phyloP scores from a whole-genome alignment of 1,284 basidiomycete species.

The Cryptococcus hybrid region DNA sequence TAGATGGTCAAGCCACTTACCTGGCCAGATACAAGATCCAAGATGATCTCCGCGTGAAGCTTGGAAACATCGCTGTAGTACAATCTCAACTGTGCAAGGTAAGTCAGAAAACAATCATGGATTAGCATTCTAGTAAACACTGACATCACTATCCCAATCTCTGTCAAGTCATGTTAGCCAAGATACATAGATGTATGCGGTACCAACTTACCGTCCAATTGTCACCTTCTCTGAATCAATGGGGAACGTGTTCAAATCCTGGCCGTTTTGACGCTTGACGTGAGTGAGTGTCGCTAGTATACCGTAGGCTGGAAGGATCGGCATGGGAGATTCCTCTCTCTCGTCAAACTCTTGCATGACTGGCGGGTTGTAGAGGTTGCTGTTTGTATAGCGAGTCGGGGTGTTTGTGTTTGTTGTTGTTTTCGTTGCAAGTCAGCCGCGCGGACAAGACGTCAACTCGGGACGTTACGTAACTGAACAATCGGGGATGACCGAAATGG shows the following conservation, averaged over 20 bases:
- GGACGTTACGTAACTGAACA: neutral
- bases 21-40: slow-evolving; percentile 34
- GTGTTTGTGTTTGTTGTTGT: neutral
- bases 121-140: slow-evolving; percentile 7
- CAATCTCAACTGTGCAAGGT: slow-evolving; percentile 33
- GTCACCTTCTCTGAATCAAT: slow-evolving; percentile 39
- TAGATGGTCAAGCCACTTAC: slow-evolving; percentile 19
- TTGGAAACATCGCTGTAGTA: slow-evolving; percentile 48
- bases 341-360: slow-evolving; percentile 1
- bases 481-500: neutral
- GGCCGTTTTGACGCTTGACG: slow-evolving; percentile 31
- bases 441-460: neutral
- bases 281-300: slow-evolving; percentile 33
- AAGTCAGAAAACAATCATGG: slow-evolving; percentile 1
- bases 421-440: neutral
- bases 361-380: neutral
- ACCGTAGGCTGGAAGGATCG: slow-evolving; percentile 2
- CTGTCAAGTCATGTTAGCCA: slow-evolving; percentile 8
- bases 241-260: slow-evolving; percentile 28
- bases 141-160: slow-evolving; percentile 42
- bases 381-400: too few species aligned
- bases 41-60: slow-evolving; percentile 43
- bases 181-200: neutral
- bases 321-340: slow-evolving; percentile 18
- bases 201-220: slow-evolving; percentile 32